phyloP scores from a whole-genome alignment of 2,329 filamentous ascomycete genomes.

The Diaporthe ampelina region DNA sequence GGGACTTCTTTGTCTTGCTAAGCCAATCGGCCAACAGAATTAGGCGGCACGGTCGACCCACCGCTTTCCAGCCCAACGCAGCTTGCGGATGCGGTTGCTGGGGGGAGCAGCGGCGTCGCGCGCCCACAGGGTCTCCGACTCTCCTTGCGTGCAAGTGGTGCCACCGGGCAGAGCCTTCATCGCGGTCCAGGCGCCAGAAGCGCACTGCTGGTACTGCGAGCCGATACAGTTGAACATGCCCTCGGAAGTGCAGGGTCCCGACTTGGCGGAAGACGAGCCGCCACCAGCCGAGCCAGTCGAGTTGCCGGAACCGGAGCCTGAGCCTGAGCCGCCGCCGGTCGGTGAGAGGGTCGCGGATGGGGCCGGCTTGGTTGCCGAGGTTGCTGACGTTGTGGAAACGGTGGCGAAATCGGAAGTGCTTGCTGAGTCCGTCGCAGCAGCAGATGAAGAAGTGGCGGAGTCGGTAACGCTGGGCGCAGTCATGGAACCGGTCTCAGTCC shows the following conservation, averaged over 20 bases:
- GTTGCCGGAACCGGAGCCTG: constrained; percentile 12
- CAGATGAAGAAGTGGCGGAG: neutral
- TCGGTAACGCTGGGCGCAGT: constrained; percentile 1
- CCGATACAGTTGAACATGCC: constrained; percentile 54
- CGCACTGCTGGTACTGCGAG: constrained; percentile 52
- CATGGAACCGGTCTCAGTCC: neutral
- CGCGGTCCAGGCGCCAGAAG: constrained; percentile 49
- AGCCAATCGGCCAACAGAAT: neutral
- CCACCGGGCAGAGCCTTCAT: constrained; percentile 48
- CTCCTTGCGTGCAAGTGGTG: constrained; percentile 49
- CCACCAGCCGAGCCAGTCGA: constrained; percentile 20
- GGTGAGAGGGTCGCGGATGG: constrained; percentile 31
- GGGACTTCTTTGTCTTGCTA: neutral
- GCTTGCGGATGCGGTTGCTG: constrained; percentile 5
- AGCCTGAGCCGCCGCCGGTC: constrained; percentile 30
- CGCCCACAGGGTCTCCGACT: constrained; percentile 38
- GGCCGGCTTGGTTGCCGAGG: constrained; percentile 6
- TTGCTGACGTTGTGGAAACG: constrained; percentile 11
- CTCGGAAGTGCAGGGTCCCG: constrained; percentile 50
- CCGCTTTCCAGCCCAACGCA: constrained; percentile 13
- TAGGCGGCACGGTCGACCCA: neutral
- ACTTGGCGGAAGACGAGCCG: constrained; percentile 42
- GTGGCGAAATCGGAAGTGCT: neutral
- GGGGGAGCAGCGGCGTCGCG: neutral
- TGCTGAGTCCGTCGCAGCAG: neutral